A percentile compares a stretch with the other conserved stretches of the same genome.
Conservation (phyloP, 345 rosid species). For the Eutrema japonicum region DNA sequence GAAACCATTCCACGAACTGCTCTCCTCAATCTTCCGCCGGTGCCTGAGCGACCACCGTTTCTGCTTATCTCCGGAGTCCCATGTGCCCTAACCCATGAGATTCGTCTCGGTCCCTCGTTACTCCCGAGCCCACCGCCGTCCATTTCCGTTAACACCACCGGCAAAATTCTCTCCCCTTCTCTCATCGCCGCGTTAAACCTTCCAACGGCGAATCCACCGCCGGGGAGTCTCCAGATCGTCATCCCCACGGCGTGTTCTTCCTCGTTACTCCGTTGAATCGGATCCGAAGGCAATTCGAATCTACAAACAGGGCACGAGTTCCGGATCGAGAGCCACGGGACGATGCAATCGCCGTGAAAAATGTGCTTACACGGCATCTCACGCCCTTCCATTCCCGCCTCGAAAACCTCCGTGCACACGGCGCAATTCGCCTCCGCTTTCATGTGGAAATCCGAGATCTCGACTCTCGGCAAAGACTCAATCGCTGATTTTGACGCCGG, state of each 20-base stretch:
- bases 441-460: constrained; percentile 49
- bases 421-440: constrained; percentile 68
- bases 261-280: constrained; percentile 3
- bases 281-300: constrained; percentile 61
- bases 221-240: constrained; percentile 83
- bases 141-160: constrained; percentile 70
- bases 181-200: constrained; percentile 58
- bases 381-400: constrained; percentile 56
- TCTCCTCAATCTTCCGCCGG: constrained; percentile 56
- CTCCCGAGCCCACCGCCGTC: constrained; percentile 64
- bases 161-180: constrained; percentile 50
- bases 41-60: constrained; percentile 42
- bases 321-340: constrained; percentile 70
- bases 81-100: constrained; percentile 52
- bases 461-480: constrained; percentile 63
- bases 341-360: constrained; percentile 71
- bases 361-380: constrained; percentile 87
- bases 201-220: constrained; percentile 87
- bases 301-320: constrained; percentile 85
- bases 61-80: constrained; percentile 39
- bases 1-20: constrained; percentile 63
- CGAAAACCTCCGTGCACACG: constrained; percentile 73
- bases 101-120: constrained; percentile 49
- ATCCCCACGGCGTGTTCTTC: constrained; percentile 53
- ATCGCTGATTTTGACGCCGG: constrained; percentile 79